These are phyloP conservation scores for Stellera chamaejasme DNA, from an alignment of 345 rosid genomes.

Conservation along the genomic window DNA sequence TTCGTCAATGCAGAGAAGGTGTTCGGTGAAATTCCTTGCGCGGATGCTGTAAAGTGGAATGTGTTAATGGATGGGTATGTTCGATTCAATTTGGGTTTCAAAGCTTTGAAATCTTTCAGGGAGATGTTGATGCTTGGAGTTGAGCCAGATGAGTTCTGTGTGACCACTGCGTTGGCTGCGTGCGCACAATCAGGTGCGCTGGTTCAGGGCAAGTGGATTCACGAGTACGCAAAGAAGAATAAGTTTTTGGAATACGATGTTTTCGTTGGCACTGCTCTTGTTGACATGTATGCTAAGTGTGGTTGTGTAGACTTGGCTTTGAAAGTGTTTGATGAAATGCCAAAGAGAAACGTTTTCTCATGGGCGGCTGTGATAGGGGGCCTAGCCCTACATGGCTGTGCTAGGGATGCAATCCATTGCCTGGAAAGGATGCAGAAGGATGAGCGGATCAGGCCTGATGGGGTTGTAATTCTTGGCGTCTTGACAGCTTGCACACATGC, in stretches of 20 bases:
- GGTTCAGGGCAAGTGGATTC: conserved; percentile 49
- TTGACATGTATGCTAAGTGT: conserved; percentile 60
- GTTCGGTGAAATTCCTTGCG: conserved; percentile 48
- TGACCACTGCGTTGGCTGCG: conserved; percentile 40
- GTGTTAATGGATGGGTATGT: conserved; percentile 44
- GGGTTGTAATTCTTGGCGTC: conserved; percentile 43
- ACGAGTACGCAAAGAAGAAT: conserved; percentile 30
- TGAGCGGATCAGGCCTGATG: conserved; percentile 36
- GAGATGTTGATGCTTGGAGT: conserved; percentile 36
- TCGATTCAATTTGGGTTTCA: conserved; percentile 21
- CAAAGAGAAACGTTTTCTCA: conserved; percentile 35
- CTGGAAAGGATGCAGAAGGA: conserved; percentile 33
- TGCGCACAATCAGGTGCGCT: conserved; percentile 49
- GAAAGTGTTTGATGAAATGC: conserved; percentile 37
- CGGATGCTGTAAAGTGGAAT: conserved; percentile 48
- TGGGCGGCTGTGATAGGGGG: conserved; percentile 58
- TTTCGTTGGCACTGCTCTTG: conserved; percentile 42
- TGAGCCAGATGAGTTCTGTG: conserved; percentile 43
- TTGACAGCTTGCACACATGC: conserved; percentile 49
- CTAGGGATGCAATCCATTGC: conserved; percentile 31
- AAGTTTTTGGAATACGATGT: conserved; percentile 28
- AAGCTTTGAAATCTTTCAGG: conserved; percentile 28
- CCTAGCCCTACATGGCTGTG: conserved; percentile 36
- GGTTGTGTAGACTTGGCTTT: conserved; percentile 38
- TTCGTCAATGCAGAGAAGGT: conserved; percentile 30